Percentiles rank a stretch among this genome's conserved stretches.
Evolutionary conservation across 2,329 filamentous ascomycete species (phyloP).

Genomic region (Golovinomyces cichoracearum): DNA sequence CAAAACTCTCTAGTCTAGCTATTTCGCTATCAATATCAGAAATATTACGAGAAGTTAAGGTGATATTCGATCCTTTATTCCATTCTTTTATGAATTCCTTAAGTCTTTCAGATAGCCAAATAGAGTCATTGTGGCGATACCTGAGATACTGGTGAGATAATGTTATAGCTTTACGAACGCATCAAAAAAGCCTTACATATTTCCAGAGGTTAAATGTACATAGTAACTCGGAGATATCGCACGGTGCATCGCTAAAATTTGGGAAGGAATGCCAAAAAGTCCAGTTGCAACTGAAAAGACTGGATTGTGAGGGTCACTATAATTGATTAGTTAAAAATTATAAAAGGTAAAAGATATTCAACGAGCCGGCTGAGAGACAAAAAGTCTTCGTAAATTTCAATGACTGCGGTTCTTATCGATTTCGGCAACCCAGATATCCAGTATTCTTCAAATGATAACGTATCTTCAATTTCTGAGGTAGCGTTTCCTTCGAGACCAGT

Average conservation of each 20-base stretch:
- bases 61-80: conserved; percentile 27
- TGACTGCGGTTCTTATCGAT: conserved; percentile 42
- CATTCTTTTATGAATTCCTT: conserved; percentile 23
- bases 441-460: conserved; percentile 66
- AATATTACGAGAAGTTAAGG: conserved; percentile 24
- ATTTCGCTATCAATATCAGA: conserved; percentile 34
- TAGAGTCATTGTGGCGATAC: conserved; percentile 38
- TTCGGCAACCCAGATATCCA: conserved; percentile 71
- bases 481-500: background rate
- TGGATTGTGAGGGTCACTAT: conserved; percentile 15
- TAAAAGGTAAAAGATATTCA: conserved; percentile 5
- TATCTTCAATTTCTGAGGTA: conserved; percentile 20
- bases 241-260: conserved; percentile 53
- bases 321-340: background rate
- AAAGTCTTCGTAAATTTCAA: conserved; percentile 32
- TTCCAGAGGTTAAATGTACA: conserved; percentile 31
- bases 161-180: background rate
- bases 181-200: conserved; percentile 26
- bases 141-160: background rate
- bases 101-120: conserved; percentile 34
- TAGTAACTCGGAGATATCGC: conserved; percentile 55
- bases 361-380: conserved; percentile 29
- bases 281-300: conserved; percentile 42
- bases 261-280: conserved; percentile 44
- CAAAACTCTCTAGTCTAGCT: conserved; percentile 31